Evolutionary conservation across 2,329 filamentous ascomycete genomes (phyloP), one percentile per base, ranked within the genome.

Genomic region (Dactylellina sp.): DNA sequence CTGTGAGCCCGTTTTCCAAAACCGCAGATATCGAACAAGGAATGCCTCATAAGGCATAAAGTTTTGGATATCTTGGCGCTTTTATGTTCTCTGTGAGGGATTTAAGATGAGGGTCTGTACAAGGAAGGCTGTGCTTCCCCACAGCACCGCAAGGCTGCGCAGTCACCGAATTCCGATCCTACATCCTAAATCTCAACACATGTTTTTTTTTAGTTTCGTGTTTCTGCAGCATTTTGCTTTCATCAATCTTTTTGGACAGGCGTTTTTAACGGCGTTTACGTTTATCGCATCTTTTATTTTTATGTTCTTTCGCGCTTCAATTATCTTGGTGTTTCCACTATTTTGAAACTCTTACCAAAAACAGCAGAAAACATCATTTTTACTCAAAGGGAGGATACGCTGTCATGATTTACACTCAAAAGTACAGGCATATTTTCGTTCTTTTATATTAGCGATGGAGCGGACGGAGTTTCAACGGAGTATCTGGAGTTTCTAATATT

Each of bases 1-100:
- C 70, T 7, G 57, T 74, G 7, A 74, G 70, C 70, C 70, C 70
- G 47, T 74, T 61, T 37, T 56, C 70, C 20, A 74, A 66, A 46
- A 20, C 55, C 24, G n/a, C 70, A 22, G 70, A 74, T 49, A 39
- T 66, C 24, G 70, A 74, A 35, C 57, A 66, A 35, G 70, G 61
- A 9, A 53, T 52, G 20, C 49, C 55, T 50, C 24, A 52, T 12
- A 66, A 62, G 22, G 52, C 47, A 40, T 74, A 56, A 32, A 32
- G 28, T 32, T 32, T 32, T 32, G 5, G 28, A 32, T n/a, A n/a
- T n/a, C n/a, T n/a, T n/a, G n/a, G 28, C 9, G 24, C 11, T 44
- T 6, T 25, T 18, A n/a, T 44, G 32, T 28, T 44, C 32, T 44
- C 22, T 56, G 24, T 32, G 42, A 24, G 44, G 44, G 52, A 47